Conservation (phyloP, 192 early-diverging fungal species). For the Entomortierella beljakovae region DNA sequence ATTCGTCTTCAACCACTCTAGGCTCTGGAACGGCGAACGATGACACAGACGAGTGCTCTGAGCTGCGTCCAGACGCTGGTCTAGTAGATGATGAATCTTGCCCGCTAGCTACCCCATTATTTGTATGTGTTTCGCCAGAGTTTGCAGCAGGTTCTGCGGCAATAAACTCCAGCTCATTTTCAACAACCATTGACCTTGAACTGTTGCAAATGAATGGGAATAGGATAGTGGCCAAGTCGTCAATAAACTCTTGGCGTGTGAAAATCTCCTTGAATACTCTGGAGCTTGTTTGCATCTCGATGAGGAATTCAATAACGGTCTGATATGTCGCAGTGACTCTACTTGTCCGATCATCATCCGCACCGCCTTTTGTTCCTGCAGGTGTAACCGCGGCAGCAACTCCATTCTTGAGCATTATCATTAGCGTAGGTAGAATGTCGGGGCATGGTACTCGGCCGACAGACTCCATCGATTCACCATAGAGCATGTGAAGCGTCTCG, state of each 20-base stretch:
- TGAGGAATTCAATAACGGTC: slow-evolving; percentile 59
- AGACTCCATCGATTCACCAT: slow-evolving; percentile 41
- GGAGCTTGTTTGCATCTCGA: slow-evolving; percentile 59
- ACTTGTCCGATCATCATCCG: slow-evolving; percentile 30
- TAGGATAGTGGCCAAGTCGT: slow-evolving; percentile 62
- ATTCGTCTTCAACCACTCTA: slow-evolving; percentile 14
- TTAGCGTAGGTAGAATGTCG: slow-evolving; percentile 62
- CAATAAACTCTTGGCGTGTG: slow-evolving; percentile 60
- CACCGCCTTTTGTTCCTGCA: slow-evolving; percentile 8
- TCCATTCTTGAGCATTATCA: slow-evolving; percentile 60
- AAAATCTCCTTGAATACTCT: slow-evolving; percentile 66
- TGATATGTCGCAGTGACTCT: slow-evolving; percentile 56
- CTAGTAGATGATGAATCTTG: neutral
- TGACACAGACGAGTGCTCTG: slow-evolving; percentile 21
- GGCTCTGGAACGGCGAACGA: slow-evolving; percentile 18
- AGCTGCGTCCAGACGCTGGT: slow-evolving; percentile 13
- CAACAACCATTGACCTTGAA: slow-evolving; percentile 53
- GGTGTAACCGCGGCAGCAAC: slow-evolving; percentile 46
- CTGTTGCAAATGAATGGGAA: slow-evolving; percentile 65
- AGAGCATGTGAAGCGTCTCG: slow-evolving; percentile 57
- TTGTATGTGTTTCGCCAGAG: slow-evolving; percentile 6
- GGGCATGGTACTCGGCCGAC: slow-evolving; percentile 42
- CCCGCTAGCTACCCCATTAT: slow-evolving; percentile 1
- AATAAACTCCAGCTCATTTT: slow-evolving; percentile 60
- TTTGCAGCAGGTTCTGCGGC: slow-evolving; percentile 34